Percentiles rank a stretch among this genome's conserved stretches.
phyloP scores from a whole-genome alignment of 495 filamentous ascomycete genomes.

The Aspergillus baeticus region DNA sequence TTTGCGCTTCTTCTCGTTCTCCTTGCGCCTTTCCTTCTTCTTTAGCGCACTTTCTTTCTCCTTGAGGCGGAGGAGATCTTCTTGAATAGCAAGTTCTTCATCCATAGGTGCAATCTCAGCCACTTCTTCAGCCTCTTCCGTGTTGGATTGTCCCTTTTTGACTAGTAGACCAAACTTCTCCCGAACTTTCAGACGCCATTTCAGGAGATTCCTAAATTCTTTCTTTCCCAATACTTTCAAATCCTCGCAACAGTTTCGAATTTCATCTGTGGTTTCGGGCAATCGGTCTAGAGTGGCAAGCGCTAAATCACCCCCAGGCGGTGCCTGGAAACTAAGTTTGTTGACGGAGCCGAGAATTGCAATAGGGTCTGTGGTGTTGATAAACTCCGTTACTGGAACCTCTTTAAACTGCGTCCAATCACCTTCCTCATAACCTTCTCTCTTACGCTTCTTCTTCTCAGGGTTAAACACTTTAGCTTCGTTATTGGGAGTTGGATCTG shows the following conservation, averaged over 20 bases:
- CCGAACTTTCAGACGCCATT: slow-evolving; percentile 86
- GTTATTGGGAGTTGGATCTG: slow-evolving; percentile 85
- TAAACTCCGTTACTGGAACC: slow-evolving; percentile 82
- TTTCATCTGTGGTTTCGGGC: slow-evolving; percentile 90
- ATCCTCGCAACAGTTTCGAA: slow-evolving; percentile 81
- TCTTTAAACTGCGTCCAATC: slow-evolving; percentile 93
- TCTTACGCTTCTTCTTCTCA: slow-evolving; percentile 92
- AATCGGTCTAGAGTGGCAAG: slow-evolving; percentile 81
- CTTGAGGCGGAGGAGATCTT: slow-evolving; percentile 75
- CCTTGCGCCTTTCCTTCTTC: slow-evolving; percentile 76
- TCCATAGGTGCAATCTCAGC: slow-evolving; percentile 86
- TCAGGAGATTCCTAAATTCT: slow-evolving; percentile 89
- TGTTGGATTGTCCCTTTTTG: slow-evolving; percentile 55
- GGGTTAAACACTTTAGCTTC: slow-evolving; percentile 98
- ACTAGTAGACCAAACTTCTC: slow-evolving; percentile 86
- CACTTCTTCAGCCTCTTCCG: slow-evolving; percentile 66
- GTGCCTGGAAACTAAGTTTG: slow-evolving; percentile 75
- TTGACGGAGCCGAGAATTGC: slow-evolving; percentile 90
- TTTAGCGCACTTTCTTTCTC: slow-evolving; percentile 71
- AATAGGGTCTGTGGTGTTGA: slow-evolving; percentile 92
- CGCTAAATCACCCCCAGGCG: slow-evolving; percentile 77
- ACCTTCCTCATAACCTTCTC: slow-evolving; percentile 96
- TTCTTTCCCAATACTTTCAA: slow-evolving; percentile 88
- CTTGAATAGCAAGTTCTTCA: slow-evolving; percentile 85
- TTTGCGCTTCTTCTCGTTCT: slow-evolving; percentile 87